A percentile compares a stretch with the other conserved stretches of the same genome.
Conservation (phyloP, 78 protist genomes). For the Dictyostelium citrinum region DNA sequence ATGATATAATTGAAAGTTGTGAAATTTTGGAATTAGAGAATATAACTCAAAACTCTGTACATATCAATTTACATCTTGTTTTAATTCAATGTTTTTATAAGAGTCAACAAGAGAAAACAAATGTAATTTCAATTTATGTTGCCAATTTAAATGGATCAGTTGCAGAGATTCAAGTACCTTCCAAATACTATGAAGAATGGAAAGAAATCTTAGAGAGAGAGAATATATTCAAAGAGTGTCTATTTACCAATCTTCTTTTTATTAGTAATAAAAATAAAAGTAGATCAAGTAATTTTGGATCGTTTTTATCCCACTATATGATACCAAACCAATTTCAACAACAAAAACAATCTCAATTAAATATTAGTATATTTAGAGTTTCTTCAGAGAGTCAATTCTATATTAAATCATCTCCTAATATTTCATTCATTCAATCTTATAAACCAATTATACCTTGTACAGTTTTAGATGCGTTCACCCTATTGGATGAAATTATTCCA, state of each 20-base stretch:
- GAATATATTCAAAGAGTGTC: neutral
- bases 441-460: neutral
- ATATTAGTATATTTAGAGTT: neutral
- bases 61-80: neutral
- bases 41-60: neutral
- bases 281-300: neutral
- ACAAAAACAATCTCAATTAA: neutral
- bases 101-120: neutral
- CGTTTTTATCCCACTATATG: neutral
- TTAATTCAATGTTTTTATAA: neutral
- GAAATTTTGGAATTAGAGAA: neutral
- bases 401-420: neutral
- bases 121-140: neutral
- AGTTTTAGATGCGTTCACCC: neutral
- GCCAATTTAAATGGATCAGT: neutral
- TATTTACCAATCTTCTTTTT: neutral
- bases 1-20: neutral
- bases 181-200: neutral
- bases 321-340: neutral
- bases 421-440: neutral
- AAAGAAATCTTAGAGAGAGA: neutral
- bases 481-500: neutral
- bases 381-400: neutral
- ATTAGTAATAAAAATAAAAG: neutral
- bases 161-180: conserved; percentile 3